Evolutionary conservation across 345 rosid genomes (phyloP), one percentile per base, ranked within the genome.

Genomic region (Tarenaya hassleriana): DNA sequence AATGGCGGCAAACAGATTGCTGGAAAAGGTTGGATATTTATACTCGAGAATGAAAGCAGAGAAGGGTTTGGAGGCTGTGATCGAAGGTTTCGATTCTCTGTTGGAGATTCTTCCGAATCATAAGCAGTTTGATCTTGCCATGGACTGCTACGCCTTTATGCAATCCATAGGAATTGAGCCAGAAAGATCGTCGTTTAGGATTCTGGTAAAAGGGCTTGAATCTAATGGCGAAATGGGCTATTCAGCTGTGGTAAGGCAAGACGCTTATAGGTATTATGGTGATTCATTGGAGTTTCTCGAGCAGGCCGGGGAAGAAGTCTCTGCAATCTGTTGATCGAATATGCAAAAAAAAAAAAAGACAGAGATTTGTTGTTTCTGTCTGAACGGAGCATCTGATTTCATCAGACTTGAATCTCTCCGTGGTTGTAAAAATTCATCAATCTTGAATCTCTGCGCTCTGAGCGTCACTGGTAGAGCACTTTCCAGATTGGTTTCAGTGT

Each of bases 81-180:
- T 67, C 8, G 82, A 75, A 69, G 64, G 61, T 13, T 88, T 84
- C 54, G 70, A 75, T 53, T 64, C 61, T 39, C 71, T 84, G 40
- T 64, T 82, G 62, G 66, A 54, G 75, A 74, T 70, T 31, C 61
- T 80, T 56, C 33, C 80, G 43, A 62, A 65, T 41, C 74, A 67
- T 55, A 68, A 73, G 19, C 72, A 77, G 32, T 60, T 61, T 55
- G 78, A 56, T 29, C 62, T 77, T 50, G 78, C 73, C 18, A 55
- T 77, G 77, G 86, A 77, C 46, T 84, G 88, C 45, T 82, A 78
- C 41, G 48, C 63, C 7, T 70, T 78, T 57, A 82, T 82, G 86
- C 78, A 78, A 34, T 71, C 74, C 7, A 33, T 68, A 10, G 87
- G 73, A 9, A 80, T 83, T 58, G 87, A 82, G 57, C 94, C 88